These are phyloP conservation scores for Daldinia decipiens DNA, from an alignment of 495 filamentous ascomycete genomes.

Conservation along the genomic window DNA sequence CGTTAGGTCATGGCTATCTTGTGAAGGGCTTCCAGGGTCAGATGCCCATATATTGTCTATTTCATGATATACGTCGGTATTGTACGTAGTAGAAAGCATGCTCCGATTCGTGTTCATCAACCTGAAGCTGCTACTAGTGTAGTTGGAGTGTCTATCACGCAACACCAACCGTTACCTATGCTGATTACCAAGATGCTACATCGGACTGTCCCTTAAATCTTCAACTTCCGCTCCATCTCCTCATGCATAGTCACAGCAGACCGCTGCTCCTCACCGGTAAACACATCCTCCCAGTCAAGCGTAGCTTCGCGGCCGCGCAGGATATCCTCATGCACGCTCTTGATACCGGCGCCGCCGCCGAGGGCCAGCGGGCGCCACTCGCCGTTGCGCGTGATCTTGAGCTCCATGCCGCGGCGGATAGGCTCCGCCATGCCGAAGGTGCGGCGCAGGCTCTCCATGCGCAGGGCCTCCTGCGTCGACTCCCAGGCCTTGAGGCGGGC, in stretches of 20 bases:
- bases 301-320: conserved; percentile 62
- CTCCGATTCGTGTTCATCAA: background rate
- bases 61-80: conserved; percentile 8
- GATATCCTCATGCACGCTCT: conserved; percentile 47
- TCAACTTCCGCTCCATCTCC: conserved; percentile 92
- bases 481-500: conserved; percentile 84
- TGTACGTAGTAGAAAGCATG: background rate
- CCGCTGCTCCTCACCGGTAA: conserved; percentile 74
- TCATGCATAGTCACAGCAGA: conserved; percentile 78
- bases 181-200: background rate
- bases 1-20: background rate
- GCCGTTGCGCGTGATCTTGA: conserved; percentile 75
- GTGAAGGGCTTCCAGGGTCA: background rate
- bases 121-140: background rate
- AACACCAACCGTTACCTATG: background rate
- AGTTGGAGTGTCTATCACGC: background rate
- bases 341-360: conserved; percentile 44
- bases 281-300: conserved; percentile 64
- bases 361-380: conserved; percentile 63
- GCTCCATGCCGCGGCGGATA: conserved; percentile 92
- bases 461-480: conserved; percentile 82
- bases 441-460: conserved; percentile 86
- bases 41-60: conserved; percentile 10
- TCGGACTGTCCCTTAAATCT: conserved; percentile 49
- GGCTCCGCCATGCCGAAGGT: conserved; percentile 94